These are phyloP conservation scores for Withania somnifera DNA, from an alignment of 305 asterid genomes.

Conservation along the genomic window DNA sequence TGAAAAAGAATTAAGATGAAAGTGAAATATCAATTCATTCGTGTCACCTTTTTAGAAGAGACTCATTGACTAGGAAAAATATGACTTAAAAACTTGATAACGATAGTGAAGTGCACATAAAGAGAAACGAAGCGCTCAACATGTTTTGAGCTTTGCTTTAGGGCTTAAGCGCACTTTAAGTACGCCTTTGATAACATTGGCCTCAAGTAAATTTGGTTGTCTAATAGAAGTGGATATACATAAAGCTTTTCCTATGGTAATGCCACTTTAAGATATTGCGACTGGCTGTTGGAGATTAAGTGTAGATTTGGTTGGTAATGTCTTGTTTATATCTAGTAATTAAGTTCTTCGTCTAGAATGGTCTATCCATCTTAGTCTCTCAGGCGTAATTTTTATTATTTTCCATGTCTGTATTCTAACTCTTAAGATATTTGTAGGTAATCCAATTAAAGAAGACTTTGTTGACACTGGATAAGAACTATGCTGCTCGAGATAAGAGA, in stretches of 20 bases:
- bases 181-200: too few species aligned
- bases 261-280: not conserved
- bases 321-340: not conserved
- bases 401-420: not conserved
- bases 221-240: not conserved
- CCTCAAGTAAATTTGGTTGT: not conserved
- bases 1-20: too few species aligned
- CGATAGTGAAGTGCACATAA: too few species aligned
- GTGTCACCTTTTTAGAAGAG: too few species aligned
- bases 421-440: constrained; percentile 35
- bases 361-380: not conserved
- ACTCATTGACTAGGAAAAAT: too few species aligned
- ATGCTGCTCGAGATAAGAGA: constrained; percentile 62
- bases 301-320: not conserved
- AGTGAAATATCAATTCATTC: too few species aligned
- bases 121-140: too few species aligned
- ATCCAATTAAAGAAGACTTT: constrained; percentile 54
- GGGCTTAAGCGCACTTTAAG: too few species aligned
- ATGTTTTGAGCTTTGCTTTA: too few species aligned
- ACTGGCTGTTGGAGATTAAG: not conserved
- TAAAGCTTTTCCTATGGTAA: not conserved
- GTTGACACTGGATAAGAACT: constrained; percentile 66
- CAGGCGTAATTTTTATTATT: not conserved
- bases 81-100: too few species aligned
- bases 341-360: not conserved